Conservation (phyloP, 2,329 filamentous ascomycete species). For the Cercospora zeina region DNA sequence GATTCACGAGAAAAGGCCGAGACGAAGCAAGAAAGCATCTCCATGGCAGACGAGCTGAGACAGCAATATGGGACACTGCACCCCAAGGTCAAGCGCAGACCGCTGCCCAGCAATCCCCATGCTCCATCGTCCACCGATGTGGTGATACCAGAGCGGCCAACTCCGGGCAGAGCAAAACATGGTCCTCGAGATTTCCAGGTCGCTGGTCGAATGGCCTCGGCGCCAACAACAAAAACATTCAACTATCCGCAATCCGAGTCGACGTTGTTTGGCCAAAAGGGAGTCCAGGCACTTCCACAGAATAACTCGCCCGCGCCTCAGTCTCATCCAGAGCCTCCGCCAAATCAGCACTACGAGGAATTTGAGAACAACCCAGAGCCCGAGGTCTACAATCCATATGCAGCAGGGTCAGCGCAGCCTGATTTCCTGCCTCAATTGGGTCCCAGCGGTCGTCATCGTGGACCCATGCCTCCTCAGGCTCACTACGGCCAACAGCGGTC, state of each 20-base stretch:
- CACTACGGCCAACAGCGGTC: slow-evolving; percentile 21
- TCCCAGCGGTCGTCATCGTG: slow-evolving; percentile 36
- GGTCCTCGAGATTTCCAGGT: slow-evolving; percentile 37
- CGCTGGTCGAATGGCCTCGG: slow-evolving; percentile 33
- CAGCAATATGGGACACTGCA: slow-evolving; percentile 30
- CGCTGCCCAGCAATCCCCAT: slow-evolving; percentile 77
- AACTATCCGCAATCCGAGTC: slow-evolving; percentile 31
- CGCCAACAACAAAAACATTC: slow-evolving; percentile 30
- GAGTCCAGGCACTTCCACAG: slow-evolving; percentile 16
- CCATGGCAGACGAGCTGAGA: slow-evolving; percentile 34
- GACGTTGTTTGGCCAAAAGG: slow-evolving; percentile 28
- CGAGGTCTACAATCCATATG: slow-evolving; percentile 35
- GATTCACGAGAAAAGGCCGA: slow-evolving; percentile 80
- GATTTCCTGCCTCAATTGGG: slow-evolving; percentile 41
- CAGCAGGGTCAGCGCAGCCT: slow-evolving; percentile 47
- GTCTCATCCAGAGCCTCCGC: slow-evolving; percentile 12
- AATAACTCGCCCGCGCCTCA: slow-evolving; percentile 10
- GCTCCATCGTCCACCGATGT: slow-evolving; percentile 31
- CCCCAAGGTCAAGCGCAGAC: slow-evolving; percentile 69
- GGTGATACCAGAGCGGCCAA: slow-evolving; percentile 31
- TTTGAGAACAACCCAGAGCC: slow-evolving; percentile 27
- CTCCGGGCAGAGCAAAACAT: slow-evolving; percentile 38
- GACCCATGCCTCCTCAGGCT: slow-evolving; percentile 35
- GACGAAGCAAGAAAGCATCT: slow-evolving; percentile 51
- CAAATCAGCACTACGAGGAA: slow-evolving; percentile 24